Percentiles rank a stretch among this genome's conserved stretches.
Conservation (phyloP, 2,329 filamentous ascomycete species). For the Botrytis fragariae region DNA sequence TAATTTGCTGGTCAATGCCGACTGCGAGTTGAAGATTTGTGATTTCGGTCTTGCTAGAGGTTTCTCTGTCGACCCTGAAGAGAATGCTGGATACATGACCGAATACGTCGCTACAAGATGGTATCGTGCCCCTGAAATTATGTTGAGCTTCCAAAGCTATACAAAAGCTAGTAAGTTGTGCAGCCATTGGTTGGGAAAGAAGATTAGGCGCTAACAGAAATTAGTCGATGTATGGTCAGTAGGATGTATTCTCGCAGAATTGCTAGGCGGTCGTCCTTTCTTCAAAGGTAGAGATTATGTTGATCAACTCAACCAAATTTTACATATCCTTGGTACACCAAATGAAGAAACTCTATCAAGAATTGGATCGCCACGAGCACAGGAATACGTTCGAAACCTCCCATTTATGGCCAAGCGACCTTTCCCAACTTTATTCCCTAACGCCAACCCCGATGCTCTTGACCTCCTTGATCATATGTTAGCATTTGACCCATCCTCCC, state of each 20-base stretch:
- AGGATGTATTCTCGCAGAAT: slow-evolving; percentile 93
- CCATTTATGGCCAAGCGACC: slow-evolving; percentile 92
- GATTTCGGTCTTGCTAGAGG: slow-evolving; percentile 96
- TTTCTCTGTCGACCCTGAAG: slow-evolving; percentile 94
- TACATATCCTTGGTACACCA: slow-evolving; percentile 95
- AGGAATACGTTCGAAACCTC: slow-evolving; percentile 97
- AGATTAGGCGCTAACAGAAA: slow-evolving; percentile 21
- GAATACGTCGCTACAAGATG: slow-evolving; percentile 98
- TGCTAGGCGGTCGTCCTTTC: slow-evolving; percentile 93
- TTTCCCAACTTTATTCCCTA: slow-evolving; percentile 85
- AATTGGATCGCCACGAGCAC: slow-evolving; percentile 91
- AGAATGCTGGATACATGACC: slow-evolving; percentile 99
- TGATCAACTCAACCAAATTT: slow-evolving; percentile 98
- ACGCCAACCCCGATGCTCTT: slow-evolving; percentile 92
- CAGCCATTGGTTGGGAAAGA: slow-evolving; percentile 15
- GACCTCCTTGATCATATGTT: slow-evolving; percentile 97
- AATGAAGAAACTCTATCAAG: slow-evolving; percentile 91
- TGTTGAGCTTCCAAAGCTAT: slow-evolving; percentile 99
- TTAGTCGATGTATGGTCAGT: slow-evolving; percentile 99
- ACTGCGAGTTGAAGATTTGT: slow-evolving; percentile 98
- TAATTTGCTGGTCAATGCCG: slow-evolving; percentile 95
- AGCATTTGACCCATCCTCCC: slow-evolving; percentile 89
- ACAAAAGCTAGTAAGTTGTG: slow-evolving; percentile 93
- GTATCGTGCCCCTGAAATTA: slow-evolving; percentile 98
- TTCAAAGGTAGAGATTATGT: slow-evolving; percentile 99